Conservation (phyloP, 116 monocot species). For the Thalassia testudinum region DNA sequence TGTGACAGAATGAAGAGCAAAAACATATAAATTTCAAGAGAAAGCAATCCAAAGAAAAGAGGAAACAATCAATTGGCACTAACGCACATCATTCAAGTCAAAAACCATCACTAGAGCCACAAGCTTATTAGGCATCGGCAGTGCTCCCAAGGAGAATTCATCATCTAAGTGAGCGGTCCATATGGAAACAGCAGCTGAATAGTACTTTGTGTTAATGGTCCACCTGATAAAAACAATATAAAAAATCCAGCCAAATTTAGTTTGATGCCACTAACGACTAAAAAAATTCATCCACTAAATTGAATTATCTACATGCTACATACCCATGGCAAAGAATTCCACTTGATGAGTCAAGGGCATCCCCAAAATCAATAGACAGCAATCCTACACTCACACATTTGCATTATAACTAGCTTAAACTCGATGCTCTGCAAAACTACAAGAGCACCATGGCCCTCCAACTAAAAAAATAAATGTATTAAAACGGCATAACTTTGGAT, state of each 20-base stretch:
- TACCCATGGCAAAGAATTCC: constrained; percentile 73
- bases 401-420: too few species aligned
- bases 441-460: too few species aligned
- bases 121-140: constrained; percentile 37
- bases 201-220: constrained; percentile 93
- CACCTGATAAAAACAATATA: constrained; percentile 36
- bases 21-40: too few species aligned
- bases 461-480: too few species aligned
- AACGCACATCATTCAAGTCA: constrained; percentile 84
- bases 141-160: constrained; percentile 29
- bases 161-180: constrained; percentile 71
- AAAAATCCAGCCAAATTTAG: not conserved
- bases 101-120: constrained; percentile 86
- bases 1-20: too few species aligned
- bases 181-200: constrained; percentile 75
- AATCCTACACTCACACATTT: constrained; percentile 31
- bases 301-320: not conserved
- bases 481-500: too few species aligned
- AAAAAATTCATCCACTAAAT: too few species aligned
- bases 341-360: constrained; percentile 42
- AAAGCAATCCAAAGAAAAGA: too few species aligned
- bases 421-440: too few species aligned
- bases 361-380: constrained; percentile 61
- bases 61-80: too few species aligned
- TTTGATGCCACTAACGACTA: too few species aligned